phyloP scores from a whole-genome alignment of 2,329 filamentous ascomycete species.

The Onygena corvina region DNA sequence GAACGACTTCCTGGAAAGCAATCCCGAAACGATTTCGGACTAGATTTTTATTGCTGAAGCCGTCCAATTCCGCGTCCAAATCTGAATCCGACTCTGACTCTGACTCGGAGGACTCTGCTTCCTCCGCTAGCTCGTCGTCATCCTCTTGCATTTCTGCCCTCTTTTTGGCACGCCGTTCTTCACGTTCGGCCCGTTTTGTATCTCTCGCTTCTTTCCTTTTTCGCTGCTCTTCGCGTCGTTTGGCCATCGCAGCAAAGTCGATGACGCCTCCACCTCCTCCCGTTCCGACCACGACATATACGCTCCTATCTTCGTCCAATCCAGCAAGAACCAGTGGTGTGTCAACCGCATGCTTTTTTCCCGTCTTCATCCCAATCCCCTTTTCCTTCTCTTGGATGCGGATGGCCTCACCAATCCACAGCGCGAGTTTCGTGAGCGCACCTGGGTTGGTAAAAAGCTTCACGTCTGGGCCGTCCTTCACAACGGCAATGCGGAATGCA shows the following conservation, averaged over 20 bases:
- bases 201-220: constrained; percentile 53
- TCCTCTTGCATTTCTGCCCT: constrained; percentile 42
- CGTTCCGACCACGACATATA: constrained; percentile 88
- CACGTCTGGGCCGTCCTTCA: constrained; percentile 88
- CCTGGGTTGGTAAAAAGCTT: constrained; percentile 85
- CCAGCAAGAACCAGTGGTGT: constrained; percentile 84
- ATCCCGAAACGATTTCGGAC: constrained; percentile 84
- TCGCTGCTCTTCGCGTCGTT: constrained; percentile 52
- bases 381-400: constrained; percentile 77
- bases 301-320: constrained; percentile 70
- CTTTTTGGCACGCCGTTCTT: constrained; percentile 50
- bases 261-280: constrained; percentile 71
- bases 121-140: constrained; percentile 51
- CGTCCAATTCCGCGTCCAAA: constrained; percentile 41
- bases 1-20: constrained; percentile 88
- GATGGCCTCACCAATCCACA: constrained; percentile 90
- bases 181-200: constrained; percentile 50
- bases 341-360: constrained; percentile 38
- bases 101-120: constrained; percentile 54
- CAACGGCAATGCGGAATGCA: constrained; percentile 87
- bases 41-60: constrained; percentile 48
- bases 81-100: constrained; percentile 24
- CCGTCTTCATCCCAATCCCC: constrained; percentile 50
- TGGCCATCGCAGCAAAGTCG: constrained; percentile 52
- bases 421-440: constrained; percentile 79